These are phyloP conservation scores for Diplodia corticola DNA, from an alignment of 2,329 filamentous ascomycete species.

Conservation along the genomic window DNA sequence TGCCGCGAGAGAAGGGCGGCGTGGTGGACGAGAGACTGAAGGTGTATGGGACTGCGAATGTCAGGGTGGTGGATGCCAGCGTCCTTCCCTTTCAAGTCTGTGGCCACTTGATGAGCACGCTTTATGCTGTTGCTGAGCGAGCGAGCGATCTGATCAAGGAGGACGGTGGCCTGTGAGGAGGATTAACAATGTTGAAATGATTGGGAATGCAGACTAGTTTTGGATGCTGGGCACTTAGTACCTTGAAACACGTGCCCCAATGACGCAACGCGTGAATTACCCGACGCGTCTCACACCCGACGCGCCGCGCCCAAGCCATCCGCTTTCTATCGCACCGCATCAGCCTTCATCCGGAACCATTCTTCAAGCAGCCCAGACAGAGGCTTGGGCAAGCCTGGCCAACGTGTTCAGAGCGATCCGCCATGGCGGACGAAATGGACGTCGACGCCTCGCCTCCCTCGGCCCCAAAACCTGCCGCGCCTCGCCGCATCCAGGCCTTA, in stretches of 20 bases:
- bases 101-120: constrained; percentile 32
- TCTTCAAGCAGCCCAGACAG: too few relatives aligned
- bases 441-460: constrained; percentile 32
- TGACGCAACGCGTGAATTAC: constrained; percentile 1
- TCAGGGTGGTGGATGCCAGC: constrained; percentile 35
- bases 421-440: constrained; percentile 37
- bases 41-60: constrained; percentile 36
- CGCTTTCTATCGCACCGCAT: background rate
- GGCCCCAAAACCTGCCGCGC: constrained; percentile 35
- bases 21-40: constrained; percentile 31
- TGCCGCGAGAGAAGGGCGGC: constrained; percentile 35
- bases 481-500: constrained; percentile 67
- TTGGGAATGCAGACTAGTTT: too few relatives aligned
- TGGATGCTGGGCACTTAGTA: too few relatives aligned
- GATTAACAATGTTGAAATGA: background rate
- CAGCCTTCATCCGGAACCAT: background rate
- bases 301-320: constrained; percentile 1
- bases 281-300: constrained; percentile 1
- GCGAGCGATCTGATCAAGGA: constrained; percentile 34
- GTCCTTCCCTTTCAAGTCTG: constrained; percentile 36
- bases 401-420: background rate
- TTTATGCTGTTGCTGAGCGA: constrained; percentile 38
- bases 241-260: background rate
- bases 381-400: background rate
- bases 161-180: constrained; percentile 2